These are phyloP conservation scores for Begonia fuchsioides DNA, from an alignment of 306 rosid genomes.

Conservation along the genomic window DNA sequence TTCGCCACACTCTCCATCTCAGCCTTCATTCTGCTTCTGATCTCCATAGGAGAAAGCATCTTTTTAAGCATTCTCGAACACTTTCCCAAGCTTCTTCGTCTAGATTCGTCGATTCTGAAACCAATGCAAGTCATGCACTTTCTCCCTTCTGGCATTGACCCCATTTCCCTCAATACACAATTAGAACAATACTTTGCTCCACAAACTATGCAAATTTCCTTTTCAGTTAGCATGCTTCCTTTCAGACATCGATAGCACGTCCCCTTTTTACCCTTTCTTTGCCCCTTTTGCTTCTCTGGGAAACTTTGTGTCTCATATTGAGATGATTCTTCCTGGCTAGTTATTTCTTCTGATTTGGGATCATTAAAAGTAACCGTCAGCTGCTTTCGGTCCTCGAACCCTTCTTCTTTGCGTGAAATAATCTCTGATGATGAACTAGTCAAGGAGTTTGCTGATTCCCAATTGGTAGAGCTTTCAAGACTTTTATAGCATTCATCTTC, in stretches of 20 bases:
- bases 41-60: slow-evolving; percentile 26
- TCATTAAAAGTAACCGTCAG: slow-evolving; percentile 44
- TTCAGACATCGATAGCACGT: slow-evolving; percentile 46
- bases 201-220: slow-evolving; percentile 66
- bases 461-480: slow-evolving; percentile 19
- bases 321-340: slow-evolving; percentile 5
- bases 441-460: slow-evolving; percentile 29
- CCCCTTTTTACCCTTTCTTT: slow-evolving; percentile 47
- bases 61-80: slow-evolving; percentile 41
- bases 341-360: slow-evolving; percentile 19
- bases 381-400: slow-evolving; percentile 15
- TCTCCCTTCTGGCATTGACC: slow-evolving; percentile 82
- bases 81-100: slow-evolving; percentile 34
- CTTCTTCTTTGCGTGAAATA: slow-evolving; percentile 24
- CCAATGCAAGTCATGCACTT: slow-evolving; percentile 62
- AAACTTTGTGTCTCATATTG: slow-evolving; percentile 18
- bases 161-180: slow-evolving; percentile 66
- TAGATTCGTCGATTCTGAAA: slow-evolving; percentile 34
- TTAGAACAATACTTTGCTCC: slow-evolving; percentile 44
- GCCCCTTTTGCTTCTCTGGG: slow-evolving; percentile 23
- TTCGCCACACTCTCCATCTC: slow-evolving; percentile 40
- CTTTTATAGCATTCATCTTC: slow-evolving; percentile 12
- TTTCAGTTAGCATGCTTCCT: slow-evolving; percentile 42
- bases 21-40: slow-evolving; percentile 22
- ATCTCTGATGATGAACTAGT: slow-evolving; percentile 33